phyloP scores from a whole-genome alignment of 2,329 filamentous ascomycete species.

The Fusarium avenaceum region DNA sequence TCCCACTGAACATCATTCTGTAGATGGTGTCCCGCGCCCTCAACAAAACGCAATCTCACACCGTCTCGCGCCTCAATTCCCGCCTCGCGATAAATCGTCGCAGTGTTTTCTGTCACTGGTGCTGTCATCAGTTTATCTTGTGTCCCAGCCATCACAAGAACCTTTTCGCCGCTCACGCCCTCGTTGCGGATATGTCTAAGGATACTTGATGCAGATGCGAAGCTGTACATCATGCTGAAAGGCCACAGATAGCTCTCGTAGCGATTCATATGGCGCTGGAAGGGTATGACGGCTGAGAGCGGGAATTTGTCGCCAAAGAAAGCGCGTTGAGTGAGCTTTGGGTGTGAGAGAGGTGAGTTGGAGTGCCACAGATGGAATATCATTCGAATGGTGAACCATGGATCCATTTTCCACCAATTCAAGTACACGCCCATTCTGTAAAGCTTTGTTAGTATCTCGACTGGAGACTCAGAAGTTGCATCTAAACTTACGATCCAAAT shows the following conservation, averaged over 20 bases:
- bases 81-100: conserved; percentile 48
- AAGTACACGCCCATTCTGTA: conserved; percentile 60
- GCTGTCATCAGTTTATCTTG: conserved; percentile 59
- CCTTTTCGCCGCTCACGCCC: conserved; percentile 35
- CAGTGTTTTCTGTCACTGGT: conserved; percentile 55
- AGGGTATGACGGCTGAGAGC: conserved; percentile 55
- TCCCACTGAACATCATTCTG: conserved; percentile 67
- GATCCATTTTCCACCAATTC: conserved; percentile 63
- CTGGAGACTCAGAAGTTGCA: neutral
- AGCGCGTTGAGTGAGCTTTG: conserved; percentile 60
- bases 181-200: conserved; percentile 54
- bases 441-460: conserved; percentile 8
- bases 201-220: conserved; percentile 58
- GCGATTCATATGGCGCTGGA: conserved; percentile 59
- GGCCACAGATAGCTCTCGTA: conserved; percentile 69
- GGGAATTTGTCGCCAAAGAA: conserved; percentile 65
- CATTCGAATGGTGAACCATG: conserved; percentile 62
- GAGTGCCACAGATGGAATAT: conserved; percentile 63
- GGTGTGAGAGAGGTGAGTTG: conserved; percentile 66
- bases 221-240: conserved; percentile 61
- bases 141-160: conserved; percentile 58
- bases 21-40: conserved; percentile 64
- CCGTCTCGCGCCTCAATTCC: conserved; percentile 45
- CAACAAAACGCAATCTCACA: conserved; percentile 59
- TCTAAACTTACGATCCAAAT: conserved; percentile 52